Conservation (phyloP, 2,329 filamentous ascomycete genomes). For the Cladosporium austrohemisphaericum region DNA sequence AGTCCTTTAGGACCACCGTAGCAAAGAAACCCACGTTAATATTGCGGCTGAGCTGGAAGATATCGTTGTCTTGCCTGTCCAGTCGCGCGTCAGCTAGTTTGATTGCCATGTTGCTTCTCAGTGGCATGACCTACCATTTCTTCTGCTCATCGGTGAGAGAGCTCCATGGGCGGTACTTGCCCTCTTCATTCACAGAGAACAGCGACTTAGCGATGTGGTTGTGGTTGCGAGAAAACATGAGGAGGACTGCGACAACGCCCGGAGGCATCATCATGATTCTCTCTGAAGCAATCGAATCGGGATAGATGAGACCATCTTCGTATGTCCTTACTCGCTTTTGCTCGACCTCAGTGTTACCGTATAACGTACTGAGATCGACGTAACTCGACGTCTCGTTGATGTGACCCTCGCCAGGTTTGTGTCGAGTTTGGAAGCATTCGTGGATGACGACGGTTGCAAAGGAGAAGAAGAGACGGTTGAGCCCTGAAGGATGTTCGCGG, state of each 20-base stretch:
- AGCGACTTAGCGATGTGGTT: conserved; percentile 42
- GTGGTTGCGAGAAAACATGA: conserved; percentile 47
- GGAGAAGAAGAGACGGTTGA: conserved; percentile 47
- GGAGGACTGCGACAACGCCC: conserved; percentile 40
- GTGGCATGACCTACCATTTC: conserved; percentile 33
- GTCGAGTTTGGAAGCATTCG: conserved; percentile 45
- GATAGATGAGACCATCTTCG: conserved; percentile 41
- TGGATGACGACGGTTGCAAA: conserved; percentile 49
- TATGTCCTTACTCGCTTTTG: conserved; percentile 44
- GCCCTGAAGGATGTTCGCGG: conserved; percentile 42
- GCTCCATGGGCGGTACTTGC: conserved; percentile 43
- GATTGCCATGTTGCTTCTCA: conserved; percentile 12
- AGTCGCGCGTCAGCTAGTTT: neutral
- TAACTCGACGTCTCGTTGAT: conserved; percentile 48
- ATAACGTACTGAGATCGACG: conserved; percentile 46
- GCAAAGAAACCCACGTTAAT: conserved; percentile 49
- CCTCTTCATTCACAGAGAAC: conserved; percentile 42
- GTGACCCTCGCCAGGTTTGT: conserved; percentile 21
- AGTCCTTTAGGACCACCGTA: conserved; percentile 44
- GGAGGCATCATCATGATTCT: conserved; percentile 49
- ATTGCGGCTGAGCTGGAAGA: conserved; percentile 46
- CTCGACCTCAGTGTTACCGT: conserved; percentile 44
- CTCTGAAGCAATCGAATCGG: conserved; percentile 44
- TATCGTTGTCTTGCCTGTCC: conserved; percentile 46
- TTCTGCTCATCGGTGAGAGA: conserved; percentile 29